Evolutionary conservation across 1,139 yeast species (phyloP), one percentile per base, ranked within the genome.

Genomic region (Geotrichum australiense): DNA sequence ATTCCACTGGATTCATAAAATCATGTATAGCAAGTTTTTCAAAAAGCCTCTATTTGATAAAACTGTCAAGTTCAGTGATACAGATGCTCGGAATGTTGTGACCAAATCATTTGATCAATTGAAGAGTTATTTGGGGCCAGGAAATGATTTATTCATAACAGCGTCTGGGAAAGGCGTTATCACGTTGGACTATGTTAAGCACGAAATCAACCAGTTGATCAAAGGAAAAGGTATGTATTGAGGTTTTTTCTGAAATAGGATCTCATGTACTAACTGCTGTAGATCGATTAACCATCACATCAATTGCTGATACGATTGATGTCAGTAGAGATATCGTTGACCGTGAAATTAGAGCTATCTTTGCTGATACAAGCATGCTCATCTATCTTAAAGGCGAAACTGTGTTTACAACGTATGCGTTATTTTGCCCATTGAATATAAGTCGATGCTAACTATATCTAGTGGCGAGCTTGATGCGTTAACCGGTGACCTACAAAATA

Each of bases 111-210:
- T 47, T 22, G 41, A 24, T 12, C 39, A 47, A 10, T 18, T 53
- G 10, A 39, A 43, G 14, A 18, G 23, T n/a, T 30, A 27, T 10
- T 34, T 50, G 6, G 46, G 40, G 14, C 22, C 16, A 14, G 41
- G 36, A 5, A 53, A 53, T 23, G 49, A 49, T 1, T 30, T 53
- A 5, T 52, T 47, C 24, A 12, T 50, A 5, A 50, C 53, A 2
- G 15, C 43, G 5, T 47, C 51, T 6, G 46, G 48, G 6, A 42
- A 35, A 16, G 50, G 47, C 5, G 47, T 52, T 12, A 49, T 53
- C 11, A 53, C 55, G 5, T 41, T 45, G 10, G 32, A 29, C 5
- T 50, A 50, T 16, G 51, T 50, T 5, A 44, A 43, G 37, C 10
- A 21, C 12, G 51, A 51, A 24, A 39, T 54, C 15, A 37, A 37